Percentiles rank a stretch among this genome's conserved stretches.
These are phyloP conservation scores for Mantamonas sphyraenae DNA, from an alignment of 78 protist genomes.

Conservation along the genomic window DNA sequence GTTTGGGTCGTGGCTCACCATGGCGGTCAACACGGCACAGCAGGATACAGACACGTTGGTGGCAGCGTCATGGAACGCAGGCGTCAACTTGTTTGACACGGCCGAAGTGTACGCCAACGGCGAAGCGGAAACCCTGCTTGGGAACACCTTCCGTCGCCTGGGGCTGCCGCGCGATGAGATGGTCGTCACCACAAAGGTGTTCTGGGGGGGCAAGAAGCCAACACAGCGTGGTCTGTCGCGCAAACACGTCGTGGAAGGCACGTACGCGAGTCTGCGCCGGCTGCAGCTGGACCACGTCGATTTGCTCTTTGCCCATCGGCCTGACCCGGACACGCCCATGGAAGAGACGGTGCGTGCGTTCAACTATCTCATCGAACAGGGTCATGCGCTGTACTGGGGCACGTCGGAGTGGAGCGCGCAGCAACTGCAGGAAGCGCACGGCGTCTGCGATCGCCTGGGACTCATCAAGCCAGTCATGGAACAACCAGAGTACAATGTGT, in stretches of 20 bases:
- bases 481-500: slow-evolving; percentile 25
- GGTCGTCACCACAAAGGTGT: slow-evolving; percentile 25
- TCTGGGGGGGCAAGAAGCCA: not conserved
- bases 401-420: slow-evolving; percentile 25
- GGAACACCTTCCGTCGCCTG: not conserved
- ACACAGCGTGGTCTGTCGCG: slow-evolving; percentile 28
- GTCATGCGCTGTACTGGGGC: slow-evolving; percentile 22
- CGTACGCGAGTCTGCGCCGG: slow-evolving; percentile 7
- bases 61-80: slow-evolving; percentile 12
- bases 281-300: slow-evolving; percentile 47
- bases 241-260: slow-evolving; percentile 50
- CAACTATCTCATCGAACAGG: slow-evolving; percentile 26
- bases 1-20: slow-evolving; percentile 26
- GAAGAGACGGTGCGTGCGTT: slow-evolving; percentile 36
- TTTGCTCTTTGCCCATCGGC: slow-evolving; percentile 43
- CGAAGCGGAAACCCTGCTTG: not conserved
- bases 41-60: slow-evolving; percentile 7
- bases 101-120: slow-evolving; percentile 12
- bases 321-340: slow-evolving; percentile 43
- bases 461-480: slow-evolving; percentile 27
- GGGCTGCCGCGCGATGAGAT: slow-evolving; percentile 1
- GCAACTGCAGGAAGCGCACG: slow-evolving; percentile 29
- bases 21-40: not conserved
- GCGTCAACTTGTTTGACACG: slow-evolving; percentile 23
- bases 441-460: slow-evolving; percentile 23